Conservation (phyloP, 495 filamentous ascomycete species). For the Lentithecium fluviatile region DNA sequence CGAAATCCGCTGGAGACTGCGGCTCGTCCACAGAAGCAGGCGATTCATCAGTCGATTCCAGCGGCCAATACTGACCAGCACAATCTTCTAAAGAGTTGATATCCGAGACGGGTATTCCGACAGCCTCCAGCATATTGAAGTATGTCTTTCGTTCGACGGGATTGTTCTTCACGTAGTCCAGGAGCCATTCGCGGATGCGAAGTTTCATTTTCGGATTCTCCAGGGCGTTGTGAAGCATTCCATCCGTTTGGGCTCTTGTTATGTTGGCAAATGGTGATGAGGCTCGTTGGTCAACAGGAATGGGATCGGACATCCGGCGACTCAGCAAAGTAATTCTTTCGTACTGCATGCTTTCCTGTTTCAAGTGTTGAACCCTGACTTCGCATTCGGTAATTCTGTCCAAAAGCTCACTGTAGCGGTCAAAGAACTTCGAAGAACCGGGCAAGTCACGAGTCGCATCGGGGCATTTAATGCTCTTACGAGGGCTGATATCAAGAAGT, state of each 20-base stretch:
- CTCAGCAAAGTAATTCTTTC: too few species aligned
- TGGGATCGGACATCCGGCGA: too few species aligned
- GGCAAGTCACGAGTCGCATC: too few species aligned
- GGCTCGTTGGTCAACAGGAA: too few species aligned
- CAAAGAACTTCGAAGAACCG: not conserved
- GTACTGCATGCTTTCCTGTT: not conserved
- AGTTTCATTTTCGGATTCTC: not conserved
- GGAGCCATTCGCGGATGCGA: constrained; percentile 3
- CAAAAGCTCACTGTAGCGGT: not conserved
- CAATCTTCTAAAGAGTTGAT: constrained; percentile 5
- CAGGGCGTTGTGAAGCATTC: not conserved
- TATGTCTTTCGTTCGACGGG: constrained; percentile 1
- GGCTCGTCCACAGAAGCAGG: too few species aligned
- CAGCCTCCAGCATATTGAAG: not conserved
- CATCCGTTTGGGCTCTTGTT: not conserved
- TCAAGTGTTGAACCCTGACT: not conserved
- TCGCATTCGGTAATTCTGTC: not conserved
- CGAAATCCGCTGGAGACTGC: too few species aligned
- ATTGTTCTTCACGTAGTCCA: constrained; percentile 7
- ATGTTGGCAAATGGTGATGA: too few species aligned
- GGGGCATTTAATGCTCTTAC: too few species aligned
- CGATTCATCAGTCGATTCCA: not conserved
- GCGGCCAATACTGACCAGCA: not conserved
- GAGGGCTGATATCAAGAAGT: not conserved
- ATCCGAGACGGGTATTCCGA: not conserved